Evolutionary conservation across 805 yeast species (phyloP).

Genomic region (Blastobotrys robertii): DNA sequence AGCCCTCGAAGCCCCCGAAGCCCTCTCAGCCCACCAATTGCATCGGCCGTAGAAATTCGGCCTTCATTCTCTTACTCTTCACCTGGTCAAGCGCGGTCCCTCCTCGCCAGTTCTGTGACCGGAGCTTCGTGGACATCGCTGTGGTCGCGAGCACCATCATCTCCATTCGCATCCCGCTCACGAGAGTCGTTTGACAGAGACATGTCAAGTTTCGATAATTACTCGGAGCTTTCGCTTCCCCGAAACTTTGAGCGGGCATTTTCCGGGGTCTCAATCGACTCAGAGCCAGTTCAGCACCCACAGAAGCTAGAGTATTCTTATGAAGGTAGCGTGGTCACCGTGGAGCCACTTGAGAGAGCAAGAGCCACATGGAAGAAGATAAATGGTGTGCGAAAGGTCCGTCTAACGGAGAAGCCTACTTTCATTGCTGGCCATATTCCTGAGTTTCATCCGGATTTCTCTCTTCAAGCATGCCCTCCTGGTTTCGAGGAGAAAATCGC

Average conservation of each 20-base stretch:
- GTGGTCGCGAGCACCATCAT: too few species aligned
- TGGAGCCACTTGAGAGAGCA: neutral
- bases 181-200: too few species aligned
- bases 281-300: neutral
- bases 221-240: too few species aligned
- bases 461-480: constrained; percentile 18
- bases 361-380: neutral
- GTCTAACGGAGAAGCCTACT: constrained; percentile 7
- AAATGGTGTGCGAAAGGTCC: neutral
- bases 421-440: constrained; percentile 19
- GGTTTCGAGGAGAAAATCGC: constrained; percentile 16
- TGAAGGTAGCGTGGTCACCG: neutral
- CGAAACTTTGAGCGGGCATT: too few species aligned
- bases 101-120: too few species aligned
- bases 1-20: neutral
- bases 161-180: too few species aligned
- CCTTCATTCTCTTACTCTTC: too few species aligned
- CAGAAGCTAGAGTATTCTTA: neutral
- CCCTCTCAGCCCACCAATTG: neutral
- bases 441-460: constrained; percentile 20
- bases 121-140: too few species aligned
- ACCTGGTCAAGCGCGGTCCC: too few species aligned
- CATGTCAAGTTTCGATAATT: too few species aligned
- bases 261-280: neutral
- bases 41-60: neutral